Evolutionary conservation across 1,284 basidiomycete genomes (phyloP), one percentile per base, ranked within the genome.

Genomic region (Coniferiporia weirii): DNA sequence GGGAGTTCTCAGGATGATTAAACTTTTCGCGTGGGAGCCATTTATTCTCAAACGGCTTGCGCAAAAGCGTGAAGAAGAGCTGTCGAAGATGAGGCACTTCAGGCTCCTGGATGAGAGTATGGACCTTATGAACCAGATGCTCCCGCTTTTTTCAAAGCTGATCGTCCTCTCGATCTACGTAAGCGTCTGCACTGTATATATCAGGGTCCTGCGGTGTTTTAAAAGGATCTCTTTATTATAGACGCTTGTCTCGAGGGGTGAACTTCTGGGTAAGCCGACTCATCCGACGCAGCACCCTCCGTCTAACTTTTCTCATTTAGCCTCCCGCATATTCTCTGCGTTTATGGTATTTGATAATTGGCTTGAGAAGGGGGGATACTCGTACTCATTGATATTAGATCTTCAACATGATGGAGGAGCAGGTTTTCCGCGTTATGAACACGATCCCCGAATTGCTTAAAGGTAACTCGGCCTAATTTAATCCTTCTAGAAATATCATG

Each of bases 111-210:
- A 20, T 13, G 35, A 40, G 10, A 34, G 22, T 4, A 52, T 52
- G 51, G 38, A 52, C 22, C 17, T 19, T 19, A 32, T 52, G 66
- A 45, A 59, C 52, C 6, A 60, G 67, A 43, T 59, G 63, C 22
- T 66, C 61, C 52, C 78, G 4, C 70, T 79, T 3, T 62, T 79
- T 52, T 75, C 75, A 40, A 79, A 78, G 67, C 69, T 73, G 46
- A 70, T 72, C 43, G 77, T 76, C 0, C 79, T 79, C 63, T 74
- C 75, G 8, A 68, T 74, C 19, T 79, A 78, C 66, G 65, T 66
- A 20, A 4, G 65, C 59, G 13, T 12, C 40, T 15, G 22, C 13
- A 40, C 38, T 40, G 38, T 15, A 10, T 27, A 27, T 19, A 13
- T 17, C 13, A 19, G 13, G 32, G 8, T 46, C 38, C 15, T 1